Evolutionary conservation across 2,329 filamentous ascomycete genomes (phyloP).

Genomic region (Escovopsis weberi): DNA sequence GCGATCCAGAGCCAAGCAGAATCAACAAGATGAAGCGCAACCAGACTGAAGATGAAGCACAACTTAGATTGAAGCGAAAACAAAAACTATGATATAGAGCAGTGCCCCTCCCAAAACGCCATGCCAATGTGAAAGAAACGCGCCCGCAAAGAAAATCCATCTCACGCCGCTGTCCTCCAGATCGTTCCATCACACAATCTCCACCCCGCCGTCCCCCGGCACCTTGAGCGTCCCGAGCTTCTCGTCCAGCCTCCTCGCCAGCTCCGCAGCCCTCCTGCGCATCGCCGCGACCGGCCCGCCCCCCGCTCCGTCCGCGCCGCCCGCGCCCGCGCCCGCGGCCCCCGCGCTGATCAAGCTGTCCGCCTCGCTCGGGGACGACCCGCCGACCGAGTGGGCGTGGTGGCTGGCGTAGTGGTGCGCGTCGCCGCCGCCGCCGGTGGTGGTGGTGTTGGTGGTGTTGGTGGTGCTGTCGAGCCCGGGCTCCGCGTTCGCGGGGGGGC

Average conservation of each 20-base stretch:
- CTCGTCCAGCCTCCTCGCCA: conserved; percentile 46
- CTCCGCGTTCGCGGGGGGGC: conserved; percentile 23
- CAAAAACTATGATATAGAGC: background rate
- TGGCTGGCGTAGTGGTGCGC: conserved; percentile 6
- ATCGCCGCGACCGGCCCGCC: conserved; percentile 27
- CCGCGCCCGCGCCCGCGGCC: conserved; percentile 28
- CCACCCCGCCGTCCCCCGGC: conserved; percentile 35
- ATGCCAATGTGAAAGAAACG: conserved; percentile 4
- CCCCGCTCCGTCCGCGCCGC: conserved; percentile 24
- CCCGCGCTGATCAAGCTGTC: conserved; percentile 33
- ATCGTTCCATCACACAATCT: background rate
- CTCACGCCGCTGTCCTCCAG: background rate
- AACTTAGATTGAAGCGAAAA: background rate
- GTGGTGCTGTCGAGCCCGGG: background rate
- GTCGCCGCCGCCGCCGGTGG: background rate
- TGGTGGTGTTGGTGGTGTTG: conserved; percentile 7
- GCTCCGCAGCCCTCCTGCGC: conserved; percentile 42
- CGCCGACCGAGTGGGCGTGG: conserved; percentile 20
- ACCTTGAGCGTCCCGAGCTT: conserved; percentile 39
- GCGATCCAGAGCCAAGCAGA: too few species aligned
- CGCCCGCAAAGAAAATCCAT: too few species aligned
- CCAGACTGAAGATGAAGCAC: too few species aligned
- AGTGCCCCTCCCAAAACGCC: conserved; percentile 10
- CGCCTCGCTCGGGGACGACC: conserved; percentile 28
- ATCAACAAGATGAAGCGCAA: too few species aligned